Evolutionary conservation across 106 monocot species (phyloP), one percentile per base, ranked within the genome.

Genomic region (Allium fistulosum): DNA sequence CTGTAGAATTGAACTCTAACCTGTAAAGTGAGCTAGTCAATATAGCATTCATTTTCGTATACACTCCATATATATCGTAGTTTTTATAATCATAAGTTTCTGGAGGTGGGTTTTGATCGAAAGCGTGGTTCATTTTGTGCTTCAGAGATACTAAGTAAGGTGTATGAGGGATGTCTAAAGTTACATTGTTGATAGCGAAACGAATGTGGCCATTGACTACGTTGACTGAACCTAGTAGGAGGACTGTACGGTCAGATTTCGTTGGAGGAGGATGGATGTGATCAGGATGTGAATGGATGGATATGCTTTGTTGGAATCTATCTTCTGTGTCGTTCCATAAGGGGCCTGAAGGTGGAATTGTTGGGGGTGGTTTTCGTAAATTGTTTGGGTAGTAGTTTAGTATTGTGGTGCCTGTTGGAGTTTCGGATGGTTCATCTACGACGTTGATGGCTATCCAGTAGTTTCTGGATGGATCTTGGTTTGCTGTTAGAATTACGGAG

Each of bases 391-490:
- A 79, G 85, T 96, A 96, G 70, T 88, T 83, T 50, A 96, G 50
- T 58, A 96, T 74, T 58, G 80, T 85, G 7, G 77, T 77, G 53
- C 84, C 92, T 2, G 88, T 82, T 0, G 82, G 72, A 1, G 91
- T 96, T 11, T 2, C 16, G 0, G 84, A 86, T 17, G 79, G 71
- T 26, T 88, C 83, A 51, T 72, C 71, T 4, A 96, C 78, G 11
- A 96, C 83, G 46, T 96, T 88, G 61, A 70, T 18, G n/a, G 72
- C 86, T 6, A 62, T 59, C 96, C 96, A 96, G 69, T 96, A 96
- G 79, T 96, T 96, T 9, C 76, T 78, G 16, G 80, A 74, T 0
- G 88, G 78, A 61, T 82, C 77, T 15, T 82, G 91, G 62, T 96
- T 60, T 16, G 92, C 92, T 9, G 64, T 88, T 5, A 91, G 12